A percentile compares a stretch with the other conserved stretches of the same genome.
phyloP scores from a whole-genome alignment of 345 rosid species.

The Salix caprea region DNA sequence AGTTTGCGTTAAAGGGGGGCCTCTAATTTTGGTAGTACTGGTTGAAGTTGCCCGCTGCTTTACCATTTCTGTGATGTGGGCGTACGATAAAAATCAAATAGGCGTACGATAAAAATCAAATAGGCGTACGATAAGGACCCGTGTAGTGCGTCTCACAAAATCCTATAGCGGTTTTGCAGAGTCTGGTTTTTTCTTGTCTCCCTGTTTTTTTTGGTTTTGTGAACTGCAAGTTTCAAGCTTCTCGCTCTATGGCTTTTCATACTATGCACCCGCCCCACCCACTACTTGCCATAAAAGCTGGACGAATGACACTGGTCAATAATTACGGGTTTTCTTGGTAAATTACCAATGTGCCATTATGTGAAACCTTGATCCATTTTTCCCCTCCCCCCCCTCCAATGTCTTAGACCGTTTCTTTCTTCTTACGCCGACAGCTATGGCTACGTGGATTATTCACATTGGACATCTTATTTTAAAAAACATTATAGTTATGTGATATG shows the following conservation, averaged over 20 bases:
- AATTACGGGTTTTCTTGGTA: neutral
- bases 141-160: neutral
- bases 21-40: neutral
- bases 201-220: neutral
- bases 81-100: slow-evolving; percentile 14
- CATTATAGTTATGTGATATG: too few relatives aligned
- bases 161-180: slow-evolving; percentile 28
- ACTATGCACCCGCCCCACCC: slow-evolving; percentile 1
- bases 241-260: neutral
- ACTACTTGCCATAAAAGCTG: neutral
- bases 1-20: neutral
- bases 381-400: neutral
- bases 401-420: too few relatives aligned
- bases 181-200: slow-evolving; percentile 17
- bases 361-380: neutral
- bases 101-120: too few relatives aligned
- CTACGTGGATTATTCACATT: too few relatives aligned
- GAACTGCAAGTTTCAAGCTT: slow-evolving; percentile 13
- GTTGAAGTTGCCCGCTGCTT: neutral
- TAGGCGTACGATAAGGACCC: neutral
- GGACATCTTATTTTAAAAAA: too few relatives aligned
- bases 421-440: too few relatives aligned
- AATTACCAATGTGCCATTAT: neutral
- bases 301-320: neutral
- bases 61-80: neutral